Evolutionary conservation across 2,329 filamentous ascomycete species (phyloP), one percentile per base, ranked within the genome.

Genomic region (Talaromyces atroroseus): DNA sequence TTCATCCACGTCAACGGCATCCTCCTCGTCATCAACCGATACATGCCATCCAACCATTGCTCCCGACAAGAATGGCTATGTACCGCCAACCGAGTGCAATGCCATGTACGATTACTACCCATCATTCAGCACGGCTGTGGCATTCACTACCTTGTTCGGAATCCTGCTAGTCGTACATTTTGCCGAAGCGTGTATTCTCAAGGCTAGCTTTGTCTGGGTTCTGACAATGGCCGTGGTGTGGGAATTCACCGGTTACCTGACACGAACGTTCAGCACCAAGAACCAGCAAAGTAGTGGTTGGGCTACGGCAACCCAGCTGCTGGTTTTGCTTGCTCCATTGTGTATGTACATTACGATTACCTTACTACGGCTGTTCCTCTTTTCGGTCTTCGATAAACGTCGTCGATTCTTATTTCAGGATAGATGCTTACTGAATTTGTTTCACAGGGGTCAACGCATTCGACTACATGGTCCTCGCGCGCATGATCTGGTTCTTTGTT

Each of bases 401-500:
- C 5, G 5, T 11, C 11, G n/a, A n/a, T 29, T 29, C 7, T 36
- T 16, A 10, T 36, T 14, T 16, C 32, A 2, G 14, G 32, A 36
- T 36, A 16, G 12, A 36, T 16, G 32, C 32, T 36, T 36, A 36
- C 32, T 36, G 6, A 8, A 2, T 29, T 16, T 16, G 32, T 10
- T 14, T 36, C 26, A 36, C 42, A 56, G 53, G 53, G 53, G 58
- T 79, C n/a, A 79, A 78, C 57, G 76, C 76, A 2, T 79, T 75
- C 58, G 70, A 71, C 24, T 78, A 78, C 64, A 77, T 79, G 73
- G 66, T 74, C 3, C 66, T 79, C 14, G 76, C 70, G 2, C 70
- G 76, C 2, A 76, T 79, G 73, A 70, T 78, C 23, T 64, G 78
- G 62, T 77, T 70, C 60, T 77, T 74, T 54, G 45, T 72, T 2